Percentiles rank a stretch among this genome's conserved stretches.
Conservation (phyloP, 441 rosid species). For the Gossypium davidsonii region DNA sequence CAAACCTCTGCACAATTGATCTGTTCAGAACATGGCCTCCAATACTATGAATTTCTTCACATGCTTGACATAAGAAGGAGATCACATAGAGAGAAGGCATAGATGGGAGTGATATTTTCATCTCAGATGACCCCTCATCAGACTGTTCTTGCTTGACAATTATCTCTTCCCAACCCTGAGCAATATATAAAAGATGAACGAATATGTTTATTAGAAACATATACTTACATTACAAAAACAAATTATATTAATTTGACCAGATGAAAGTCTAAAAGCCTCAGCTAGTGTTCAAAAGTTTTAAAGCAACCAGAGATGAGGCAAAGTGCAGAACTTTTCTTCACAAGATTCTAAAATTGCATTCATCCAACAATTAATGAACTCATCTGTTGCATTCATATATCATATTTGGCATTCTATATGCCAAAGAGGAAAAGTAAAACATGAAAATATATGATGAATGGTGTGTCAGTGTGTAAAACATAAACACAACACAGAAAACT, state of each 20-base stretch:
- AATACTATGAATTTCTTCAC: constrained; percentile 94
- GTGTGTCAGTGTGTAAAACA: not conserved
- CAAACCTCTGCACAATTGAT: constrained; percentile 74
- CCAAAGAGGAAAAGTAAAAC: not conserved
- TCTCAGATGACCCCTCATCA: constrained; percentile 62
- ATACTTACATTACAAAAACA: not conserved
- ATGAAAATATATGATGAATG: not conserved
- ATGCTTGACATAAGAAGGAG: constrained; percentile 82
- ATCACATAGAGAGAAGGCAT: constrained; percentile 87
- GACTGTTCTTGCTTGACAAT: constrained; percentile 76
- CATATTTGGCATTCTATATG: not conserved
- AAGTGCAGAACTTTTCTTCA: constrained; percentile 1
- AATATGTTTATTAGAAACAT: constrained; percentile 5
- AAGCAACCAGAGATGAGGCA: not conserved
- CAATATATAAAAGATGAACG: constrained; percentile 26
- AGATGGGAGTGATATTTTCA: constrained; percentile 89
- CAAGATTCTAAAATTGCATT: not conserved
- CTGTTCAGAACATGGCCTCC: constrained; percentile 97
- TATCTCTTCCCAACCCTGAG: constrained; percentile 98
- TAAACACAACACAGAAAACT: not conserved
- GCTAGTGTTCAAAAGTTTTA: not conserved
- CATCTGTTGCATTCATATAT: not conserved
- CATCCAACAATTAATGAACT: not conserved
- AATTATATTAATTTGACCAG: not conserved
- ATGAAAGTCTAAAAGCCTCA: not conserved